Percentiles rank a stretch among this genome's conserved stretches.
These are phyloP conservation scores for Sicyos baderoa DNA, from an alignment of 306 rosid genomes.

Conservation along the genomic window DNA sequence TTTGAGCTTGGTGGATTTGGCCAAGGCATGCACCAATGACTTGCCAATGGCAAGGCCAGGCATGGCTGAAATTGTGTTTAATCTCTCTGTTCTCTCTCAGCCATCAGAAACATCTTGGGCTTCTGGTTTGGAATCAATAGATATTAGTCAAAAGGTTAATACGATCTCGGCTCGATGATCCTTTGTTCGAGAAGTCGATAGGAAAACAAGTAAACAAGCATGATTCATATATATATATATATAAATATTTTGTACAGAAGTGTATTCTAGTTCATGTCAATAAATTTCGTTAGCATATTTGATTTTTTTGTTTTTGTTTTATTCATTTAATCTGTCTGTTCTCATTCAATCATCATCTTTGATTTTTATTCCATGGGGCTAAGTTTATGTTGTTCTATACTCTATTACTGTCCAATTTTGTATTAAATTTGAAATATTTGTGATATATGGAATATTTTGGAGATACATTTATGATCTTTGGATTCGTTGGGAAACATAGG, in stretches of 20 bases:
- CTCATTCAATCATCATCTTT: constrained; percentile 22
- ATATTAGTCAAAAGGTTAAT: background rate
- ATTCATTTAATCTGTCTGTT: no score
- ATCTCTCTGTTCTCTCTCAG: constrained; percentile 26
- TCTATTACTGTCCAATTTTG: background rate
- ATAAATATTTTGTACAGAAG: background rate
- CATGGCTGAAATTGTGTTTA: constrained; percentile 31
- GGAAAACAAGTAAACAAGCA: background rate
- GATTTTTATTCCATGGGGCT: background rate
- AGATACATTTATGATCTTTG: no score
- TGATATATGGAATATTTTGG: no score
- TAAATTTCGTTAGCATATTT: background rate
- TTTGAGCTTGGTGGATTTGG: constrained; percentile 46
- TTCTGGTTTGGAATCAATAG: constrained; percentile 3
- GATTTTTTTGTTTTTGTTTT: no score
- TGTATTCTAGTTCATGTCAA: no score
- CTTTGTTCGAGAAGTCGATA: background rate
- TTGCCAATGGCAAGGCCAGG: constrained; percentile 25
- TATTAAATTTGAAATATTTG: no score
- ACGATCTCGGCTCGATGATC: background rate
- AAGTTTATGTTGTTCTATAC: background rate
- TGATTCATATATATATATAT: background rate
- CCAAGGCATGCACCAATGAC: constrained; percentile 51
- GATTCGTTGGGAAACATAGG: no score
- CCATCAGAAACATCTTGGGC: constrained; percentile 14